Base-by-base conservation (phyloP, 257 asterid genomes). In the Pogostemon cablin region DNA sequence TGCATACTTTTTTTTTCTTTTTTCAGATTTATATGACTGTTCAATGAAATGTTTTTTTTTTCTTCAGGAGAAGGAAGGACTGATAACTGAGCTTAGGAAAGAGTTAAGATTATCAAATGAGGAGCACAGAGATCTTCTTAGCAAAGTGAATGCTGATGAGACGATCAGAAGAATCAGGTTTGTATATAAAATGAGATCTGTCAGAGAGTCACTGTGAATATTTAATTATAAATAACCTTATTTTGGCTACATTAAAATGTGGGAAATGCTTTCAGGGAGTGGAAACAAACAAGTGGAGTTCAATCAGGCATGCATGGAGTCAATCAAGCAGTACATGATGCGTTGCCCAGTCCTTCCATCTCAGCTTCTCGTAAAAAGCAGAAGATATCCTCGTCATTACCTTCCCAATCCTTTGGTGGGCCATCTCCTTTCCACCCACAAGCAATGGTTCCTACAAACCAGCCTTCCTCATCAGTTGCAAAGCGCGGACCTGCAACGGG, bases 81-180 rank as follows among this genome's bases (percentile, higher is more conserved):
- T 93, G 77, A 87, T 93, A 42, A 93, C 97, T n/a, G 96, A 92
- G 80, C 90, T 92, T 35, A 81, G 98, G 79, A 92, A 88, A 74
- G 98, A 92, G 87, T 86, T 92, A 72, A 85, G 92, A 73, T 71
- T 92, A 75, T 90, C 98, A 65, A 88, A 92, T 71, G 97, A 92
- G 82, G 98, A 92, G 72, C 96, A 92, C 77, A 83, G 91, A 72
- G 95, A 86, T 72, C 95, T 92, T 72, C 95, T 90, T 68, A 75
- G 83, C 75, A 83, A 89, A 81, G 96, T 90, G 75, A 86, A 85
- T 77, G 79, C 82, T n/a, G 98, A 92, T 65, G 97, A 90, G 46
- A 82, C 91, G 43, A 85, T 92, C 70, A 76, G 84, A 81, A 76
- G 81, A 83, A 90, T 90, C 84, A 92, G 98, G 98, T 92, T 71